Conservation (phyloP, 2,329 filamentous ascomycete genomes). For the Aureobasidium zeae region DNA sequence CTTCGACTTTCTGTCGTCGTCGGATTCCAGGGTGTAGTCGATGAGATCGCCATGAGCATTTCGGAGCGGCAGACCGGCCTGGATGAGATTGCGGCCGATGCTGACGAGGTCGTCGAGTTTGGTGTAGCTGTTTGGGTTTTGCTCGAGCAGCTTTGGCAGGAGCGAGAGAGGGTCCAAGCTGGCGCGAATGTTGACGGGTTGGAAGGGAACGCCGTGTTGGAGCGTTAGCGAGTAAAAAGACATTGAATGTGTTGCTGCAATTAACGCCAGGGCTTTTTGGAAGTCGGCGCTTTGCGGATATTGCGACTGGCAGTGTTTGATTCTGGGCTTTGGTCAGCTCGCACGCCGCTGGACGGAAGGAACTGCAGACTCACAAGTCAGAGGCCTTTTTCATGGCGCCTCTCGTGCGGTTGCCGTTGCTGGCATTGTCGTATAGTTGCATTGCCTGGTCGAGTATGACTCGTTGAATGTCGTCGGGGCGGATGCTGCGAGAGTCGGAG, state of each 20-base stretch:
- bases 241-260: constrained; percentile 64
- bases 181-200: constrained; percentile 67
- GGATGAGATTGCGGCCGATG: constrained; percentile 58
- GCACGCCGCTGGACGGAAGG: constrained; percentile 18
- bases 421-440: constrained; percentile 69
- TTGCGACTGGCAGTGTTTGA: constrained; percentile 54
- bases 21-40: constrained; percentile 21
- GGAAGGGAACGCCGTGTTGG: constrained; percentile 71
- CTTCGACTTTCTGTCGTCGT: constrained; percentile 6
- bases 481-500: constrained; percentile 18
- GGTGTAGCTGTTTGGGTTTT: constrained; percentile 66
- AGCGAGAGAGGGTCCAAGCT: constrained; percentile 66
- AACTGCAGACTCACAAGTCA: constrained; percentile 59
- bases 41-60: constrained; percentile 25
- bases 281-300: constrained; percentile 46
- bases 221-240: constrained; percentile 69
- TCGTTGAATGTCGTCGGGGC: constrained; percentile 44
- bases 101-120: constrained; percentile 63
- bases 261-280: constrained; percentile 52
- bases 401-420: constrained; percentile 67
- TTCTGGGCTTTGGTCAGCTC: constrained; percentile 35
- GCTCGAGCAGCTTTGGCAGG: constrained; percentile 62
- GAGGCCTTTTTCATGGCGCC: constrained; percentile 70
- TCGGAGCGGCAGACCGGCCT: constrained; percentile 35
- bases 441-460: constrained; percentile 56